Percentiles rank a stretch among this genome's conserved stretches.
These are phyloP conservation scores for Alternaria triticina DNA, from an alignment of 2,329 filamentous ascomycete species.

Conservation along the genomic window DNA sequence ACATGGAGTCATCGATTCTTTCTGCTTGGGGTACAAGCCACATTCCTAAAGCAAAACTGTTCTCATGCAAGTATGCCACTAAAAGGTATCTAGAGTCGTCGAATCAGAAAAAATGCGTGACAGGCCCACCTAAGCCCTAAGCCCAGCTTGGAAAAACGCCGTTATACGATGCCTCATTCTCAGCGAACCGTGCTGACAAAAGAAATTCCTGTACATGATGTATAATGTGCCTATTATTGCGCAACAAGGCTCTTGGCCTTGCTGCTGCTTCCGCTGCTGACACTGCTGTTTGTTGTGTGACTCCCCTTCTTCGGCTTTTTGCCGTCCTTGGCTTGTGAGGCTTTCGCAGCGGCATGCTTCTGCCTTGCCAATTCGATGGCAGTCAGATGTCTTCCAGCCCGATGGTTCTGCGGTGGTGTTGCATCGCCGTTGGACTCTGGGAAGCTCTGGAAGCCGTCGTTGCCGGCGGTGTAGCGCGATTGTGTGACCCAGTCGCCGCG, in stretches of 20 bases:
- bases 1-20: conserved; percentile 16
- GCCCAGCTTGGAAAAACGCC: conserved; percentile 24
- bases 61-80: conserved; percentile 9
- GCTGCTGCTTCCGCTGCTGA: conserved; percentile 30
- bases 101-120: conserved; percentile 27
- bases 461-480: conserved; percentile 60
- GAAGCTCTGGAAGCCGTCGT: conserved; percentile 58
- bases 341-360: conserved; percentile 58
- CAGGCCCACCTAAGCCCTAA: conserved; percentile 7
- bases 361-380: conserved; percentile 64
- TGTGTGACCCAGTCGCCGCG: conserved; percentile 69
- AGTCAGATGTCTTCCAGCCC: conserved; percentile 37
- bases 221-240: conserved; percentile 20
- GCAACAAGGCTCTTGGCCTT: conserved; percentile 34
- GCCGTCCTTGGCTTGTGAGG: conserved; percentile 40
- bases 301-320: conserved; percentile 31
- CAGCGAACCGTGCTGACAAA: conserved; percentile 21
- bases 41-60: not conserved
- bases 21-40: not conserved
- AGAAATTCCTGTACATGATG: conserved; percentile 8
- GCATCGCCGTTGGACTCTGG: conserved; percentile 49
- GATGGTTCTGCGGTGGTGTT: conserved; percentile 17
- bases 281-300: conserved; percentile 16
- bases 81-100: conserved; percentile 39
- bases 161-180: conserved; percentile 11